These are phyloP conservation scores for Fraxinus pennsylvanica DNA, from an alignment of 257 asterid species.

Conservation along the genomic window DNA sequence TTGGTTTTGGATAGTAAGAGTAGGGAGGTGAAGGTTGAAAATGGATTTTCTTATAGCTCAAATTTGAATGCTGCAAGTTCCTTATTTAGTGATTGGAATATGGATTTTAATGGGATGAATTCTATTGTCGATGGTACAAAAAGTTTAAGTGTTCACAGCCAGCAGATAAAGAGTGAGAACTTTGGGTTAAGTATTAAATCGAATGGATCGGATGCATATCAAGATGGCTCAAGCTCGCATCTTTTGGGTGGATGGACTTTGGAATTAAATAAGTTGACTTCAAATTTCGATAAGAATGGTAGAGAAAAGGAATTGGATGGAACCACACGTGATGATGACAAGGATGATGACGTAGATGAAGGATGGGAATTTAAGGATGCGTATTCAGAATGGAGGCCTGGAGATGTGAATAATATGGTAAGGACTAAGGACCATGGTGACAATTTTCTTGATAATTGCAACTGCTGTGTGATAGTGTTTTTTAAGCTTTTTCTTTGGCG, in stretches of 20 bases:
- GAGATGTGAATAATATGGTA: slow-evolving; percentile 45
- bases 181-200: slow-evolving; percentile 31
- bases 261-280: slow-evolving; percentile 37
- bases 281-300: slow-evolving; percentile 34
- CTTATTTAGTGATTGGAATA: slow-evolving; percentile 32
- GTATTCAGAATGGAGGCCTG: slow-evolving; percentile 33
- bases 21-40: background rate
- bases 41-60: slow-evolving; percentile 11
- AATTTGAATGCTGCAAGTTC: slow-evolving; percentile 25
- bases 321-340: slow-evolving; percentile 21
- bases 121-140: background rate
- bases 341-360: slow-evolving; percentile 47
- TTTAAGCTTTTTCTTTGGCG: background rate
- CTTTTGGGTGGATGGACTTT: slow-evolving; percentile 35
- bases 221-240: slow-evolving; percentile 14
- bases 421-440: slow-evolving; percentile 14
- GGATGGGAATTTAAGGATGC: slow-evolving; percentile 85
- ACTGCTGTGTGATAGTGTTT: slow-evolving; percentile 13
- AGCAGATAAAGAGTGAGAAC: slow-evolving; percentile 34
- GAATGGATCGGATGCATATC: slow-evolving; percentile 25
- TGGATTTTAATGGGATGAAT: background rate
- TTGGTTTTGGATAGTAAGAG: background rate
- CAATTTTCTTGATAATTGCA: background rate
- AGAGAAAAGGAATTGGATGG: slow-evolving; percentile 17
- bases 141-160: background rate